Evolutionary conservation across 768 basidiomycete species (phyloP), one percentile per base, ranked within the genome.

Genomic region (Cystobasidium ongulense): DNA sequence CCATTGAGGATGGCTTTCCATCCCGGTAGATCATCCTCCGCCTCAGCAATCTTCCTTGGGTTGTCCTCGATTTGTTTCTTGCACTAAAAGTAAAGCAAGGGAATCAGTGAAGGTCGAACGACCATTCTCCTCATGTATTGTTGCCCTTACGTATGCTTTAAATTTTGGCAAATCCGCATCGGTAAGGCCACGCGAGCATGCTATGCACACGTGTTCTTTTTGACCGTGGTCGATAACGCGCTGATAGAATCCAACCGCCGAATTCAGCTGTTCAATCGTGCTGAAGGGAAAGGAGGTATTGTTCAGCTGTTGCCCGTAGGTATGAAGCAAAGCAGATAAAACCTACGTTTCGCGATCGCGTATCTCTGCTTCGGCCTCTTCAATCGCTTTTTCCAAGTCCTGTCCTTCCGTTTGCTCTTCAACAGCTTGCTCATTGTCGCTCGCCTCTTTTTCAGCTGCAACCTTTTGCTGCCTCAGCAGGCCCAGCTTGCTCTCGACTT

Each of bases 121-220:
- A n/a, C n/a, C n/a, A n/a, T n/a, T n/a, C n/a, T n/a, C n/a, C n/a
- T n/a, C n/a, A n/a, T n/a, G n/a, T n/a, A n/a, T n/a, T n/a, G n/a
- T n/a, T n/a, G n/a, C n/a, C n/a, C 87, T 65, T 72, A 90, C 91
- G 78, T 87, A 87, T 81, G 84, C 85, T 80, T 93, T 89, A 74
- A 93, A 90, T 0, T 85, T 83, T 0, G 81, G 81, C 57, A 86
- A 76, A 53, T 88, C 88, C 1, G 80, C 78, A 31, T 85, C 84
- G 25, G 85, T 82, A 78, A 97, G 81, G 43, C 83, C 83, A 0
- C 93, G 86, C 77, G 87, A 87, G 79, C 95, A 98, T 8, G 87
- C 87, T 13, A 86, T 83, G 78, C 95, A 99, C 0, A 84, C 80
- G 78, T 89, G 87, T 75, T 88, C 86, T 63, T 84, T 82, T 78